Conservation (phyloP, 192 early-diverging fungal genomes). For the Diversispora eburnea region DNA sequence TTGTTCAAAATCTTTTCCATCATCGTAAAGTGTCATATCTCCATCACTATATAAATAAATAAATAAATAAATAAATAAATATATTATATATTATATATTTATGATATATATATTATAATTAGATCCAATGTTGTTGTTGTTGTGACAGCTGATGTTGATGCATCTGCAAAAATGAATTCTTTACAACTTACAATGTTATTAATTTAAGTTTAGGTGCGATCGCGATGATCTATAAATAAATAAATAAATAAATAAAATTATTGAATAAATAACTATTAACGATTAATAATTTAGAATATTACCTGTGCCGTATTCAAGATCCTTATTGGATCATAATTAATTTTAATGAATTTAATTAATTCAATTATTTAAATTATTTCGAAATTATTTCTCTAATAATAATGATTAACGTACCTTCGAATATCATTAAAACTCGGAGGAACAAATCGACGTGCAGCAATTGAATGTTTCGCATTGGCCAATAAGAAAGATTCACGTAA, state of each 20-base stretch:
- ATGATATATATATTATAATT: too few relatives aligned
- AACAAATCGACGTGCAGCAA: constrained; percentile 75
- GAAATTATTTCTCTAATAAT: not conserved
- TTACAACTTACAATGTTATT: constrained; percentile 71
- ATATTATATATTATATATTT: not conserved
- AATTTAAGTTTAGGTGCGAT: constrained; percentile 67
- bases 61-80: not conserved
- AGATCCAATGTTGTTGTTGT: too few relatives aligned
- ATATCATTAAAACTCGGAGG: constrained; percentile 94
- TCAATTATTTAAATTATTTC: too few relatives aligned
- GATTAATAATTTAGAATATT: not conserved
- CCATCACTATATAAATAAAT: constrained; percentile 62
- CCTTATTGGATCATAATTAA: constrained; percentile 31
- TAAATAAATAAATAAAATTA: not conserved
- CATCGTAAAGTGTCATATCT: constrained; percentile 91
- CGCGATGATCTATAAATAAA: constrained; percentile 44
- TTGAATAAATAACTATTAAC: not conserved
- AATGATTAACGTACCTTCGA: constrained; percentile 43
- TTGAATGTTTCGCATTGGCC: constrained; percentile 64
- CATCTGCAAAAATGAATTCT: too few relatives aligned
- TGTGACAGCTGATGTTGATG: too few relatives aligned
- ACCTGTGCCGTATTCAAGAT: constrained; percentile 90
- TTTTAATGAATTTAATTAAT: not conserved
- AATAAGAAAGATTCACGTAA: constrained; percentile 65
- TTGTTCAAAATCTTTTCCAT: constrained; percentile 77